A percentile compares a stretch with the other conserved stretches of the same genome.
These are phyloP conservation scores for Aspergillus aculeatinus DNA, from an alignment of 2,329 filamentous ascomycete species.

Conservation along the genomic window DNA sequence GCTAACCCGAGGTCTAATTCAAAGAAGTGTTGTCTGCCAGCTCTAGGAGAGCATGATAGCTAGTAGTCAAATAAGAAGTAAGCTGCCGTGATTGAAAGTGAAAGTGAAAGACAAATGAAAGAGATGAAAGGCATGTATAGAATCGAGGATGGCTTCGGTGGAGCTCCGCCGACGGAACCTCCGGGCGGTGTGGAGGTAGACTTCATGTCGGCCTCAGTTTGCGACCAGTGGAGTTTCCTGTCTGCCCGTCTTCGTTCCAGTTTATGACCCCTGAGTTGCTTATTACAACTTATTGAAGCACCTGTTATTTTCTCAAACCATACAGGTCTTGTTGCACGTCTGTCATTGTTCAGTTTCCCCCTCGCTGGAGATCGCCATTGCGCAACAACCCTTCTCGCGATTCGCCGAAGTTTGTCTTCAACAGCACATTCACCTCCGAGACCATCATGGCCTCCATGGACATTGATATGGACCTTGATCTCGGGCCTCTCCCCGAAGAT, in stretches of 20 bases:
- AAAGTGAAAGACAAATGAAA: background rate
- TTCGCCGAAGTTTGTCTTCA: background rate
- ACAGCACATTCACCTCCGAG: conserved; percentile 5
- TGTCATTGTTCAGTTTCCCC: background rate
- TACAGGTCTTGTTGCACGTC: background rate
- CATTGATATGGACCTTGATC: conserved; percentile 69
- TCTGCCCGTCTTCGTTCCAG: background rate
- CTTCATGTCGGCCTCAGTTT: conserved; percentile 7
- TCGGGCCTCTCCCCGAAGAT: conserved; percentile 50
- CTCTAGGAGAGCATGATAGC: no score
- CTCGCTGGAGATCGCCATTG: conserved; percentile 6
- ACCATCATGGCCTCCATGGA: conserved; percentile 55
- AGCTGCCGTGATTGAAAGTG: background rate
- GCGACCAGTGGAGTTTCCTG: background rate
- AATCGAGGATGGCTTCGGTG: background rate
- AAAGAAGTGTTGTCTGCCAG: no score
- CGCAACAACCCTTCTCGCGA: conserved; percentile 10
- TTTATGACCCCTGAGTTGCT: background rate
- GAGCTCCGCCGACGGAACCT: conserved; percentile 1
- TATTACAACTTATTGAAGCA: background rate
- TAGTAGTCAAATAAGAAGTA: no score
- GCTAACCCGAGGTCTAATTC: no score
- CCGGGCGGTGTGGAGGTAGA: conserved; percentile 4
- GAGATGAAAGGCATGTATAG: background rate
- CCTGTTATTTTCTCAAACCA: background rate